Conservation (phyloP, 2,329 filamentous ascomycete genomes). For the Nemania sp. region DNA sequence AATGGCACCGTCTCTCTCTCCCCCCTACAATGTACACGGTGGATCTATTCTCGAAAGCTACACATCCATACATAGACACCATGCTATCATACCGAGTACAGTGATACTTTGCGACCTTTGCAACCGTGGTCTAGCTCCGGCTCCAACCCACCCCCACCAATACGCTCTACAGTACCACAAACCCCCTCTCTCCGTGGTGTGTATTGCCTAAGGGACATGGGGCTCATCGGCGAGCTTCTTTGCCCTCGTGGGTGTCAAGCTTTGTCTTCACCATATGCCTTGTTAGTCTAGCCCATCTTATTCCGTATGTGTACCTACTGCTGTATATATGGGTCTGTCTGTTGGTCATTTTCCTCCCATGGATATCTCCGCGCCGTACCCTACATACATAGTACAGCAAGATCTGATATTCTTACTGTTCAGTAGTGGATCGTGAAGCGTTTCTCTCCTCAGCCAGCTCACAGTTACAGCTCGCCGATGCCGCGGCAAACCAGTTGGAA, state of each 20-base stretch:
- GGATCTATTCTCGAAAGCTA: slow-evolving; percentile 32
- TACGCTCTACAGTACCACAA: slow-evolving; percentile 7
- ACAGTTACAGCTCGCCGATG: slow-evolving; percentile 2
- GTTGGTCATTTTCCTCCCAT: slow-evolving; percentile 13
- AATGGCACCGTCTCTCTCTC: slow-evolving; percentile 28
- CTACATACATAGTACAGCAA: slow-evolving; percentile 11
- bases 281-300: not conserved
- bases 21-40: slow-evolving; percentile 5
- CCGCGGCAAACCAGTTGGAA: not conserved
- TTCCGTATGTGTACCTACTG: not conserved
- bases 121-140: slow-evolving; percentile 11
- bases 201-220: slow-evolving; percentile 4
- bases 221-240: slow-evolving; percentile 15
- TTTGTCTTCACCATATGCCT: slow-evolving; percentile 4
- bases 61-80: not conserved
- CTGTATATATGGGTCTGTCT: slow-evolving; percentile 14
- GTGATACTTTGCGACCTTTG: slow-evolving; percentile 1
- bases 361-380: slow-evolving; percentile 22
- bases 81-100: slow-evolving; percentile 2
- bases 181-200: slow-evolving; percentile 13
- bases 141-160: slow-evolving; percentile 23
- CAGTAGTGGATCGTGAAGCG: slow-evolving; percentile 26
- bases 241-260: slow-evolving; percentile 8
- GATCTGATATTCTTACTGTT: slow-evolving; percentile 34
- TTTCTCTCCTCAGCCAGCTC: slow-evolving; percentile 19